phyloP scores from a whole-genome alignment of 495 filamentous ascomycete species.

The Cenococcum geophilum region DNA sequence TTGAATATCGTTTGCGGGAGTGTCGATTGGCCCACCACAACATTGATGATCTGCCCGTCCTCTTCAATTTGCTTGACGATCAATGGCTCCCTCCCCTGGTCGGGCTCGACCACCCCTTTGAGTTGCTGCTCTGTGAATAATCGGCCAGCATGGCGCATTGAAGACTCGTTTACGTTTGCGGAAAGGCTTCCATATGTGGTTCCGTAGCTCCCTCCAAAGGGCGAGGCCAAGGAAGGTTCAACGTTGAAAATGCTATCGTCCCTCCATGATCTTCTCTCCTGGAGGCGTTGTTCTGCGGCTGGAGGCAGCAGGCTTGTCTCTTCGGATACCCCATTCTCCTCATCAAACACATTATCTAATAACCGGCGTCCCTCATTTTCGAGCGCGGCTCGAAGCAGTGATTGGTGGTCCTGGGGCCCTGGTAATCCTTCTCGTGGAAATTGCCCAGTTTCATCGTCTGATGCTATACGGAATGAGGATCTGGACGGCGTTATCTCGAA shows the following conservation, averaged over 20 bases:
- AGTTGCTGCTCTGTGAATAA: conserved; percentile 67
- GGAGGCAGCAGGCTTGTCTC: conserved; percentile 20
- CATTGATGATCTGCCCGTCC: conserved; percentile 74
- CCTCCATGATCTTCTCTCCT: conserved; percentile 9
- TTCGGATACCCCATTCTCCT: conserved; percentile 25
- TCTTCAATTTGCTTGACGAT: conserved; percentile 78
- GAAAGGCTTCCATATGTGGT: conserved; percentile 72
- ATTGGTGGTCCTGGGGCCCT: conserved; percentile 36
- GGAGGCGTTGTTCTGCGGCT: conserved; percentile 19
- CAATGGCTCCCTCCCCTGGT: conserved; percentile 70
- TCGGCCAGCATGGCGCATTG: conserved; percentile 64
- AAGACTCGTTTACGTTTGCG: conserved; percentile 59
- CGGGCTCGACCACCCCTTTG: conserved; percentile 40
- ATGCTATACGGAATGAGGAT: conserved; percentile 56
- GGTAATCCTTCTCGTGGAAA: conserved; percentile 32
- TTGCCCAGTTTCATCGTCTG: conserved; percentile 35
- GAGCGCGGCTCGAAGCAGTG: conserved; percentile 46
- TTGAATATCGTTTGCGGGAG: conserved; percentile 95
- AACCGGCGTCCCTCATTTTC: conserved; percentile 31
- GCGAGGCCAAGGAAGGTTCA: conserved; percentile 58
- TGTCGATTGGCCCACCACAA: conserved; percentile 86
- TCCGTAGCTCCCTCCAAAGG: conserved; percentile 63
- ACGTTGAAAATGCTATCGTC: conserved; percentile 52
- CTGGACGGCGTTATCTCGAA: conserved; percentile 72
- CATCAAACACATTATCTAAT: conserved; percentile 24